Evolutionary conservation across 768 basidiomycete genomes (phyloP).

Genomic region (Tephrocybe sp.): DNA sequence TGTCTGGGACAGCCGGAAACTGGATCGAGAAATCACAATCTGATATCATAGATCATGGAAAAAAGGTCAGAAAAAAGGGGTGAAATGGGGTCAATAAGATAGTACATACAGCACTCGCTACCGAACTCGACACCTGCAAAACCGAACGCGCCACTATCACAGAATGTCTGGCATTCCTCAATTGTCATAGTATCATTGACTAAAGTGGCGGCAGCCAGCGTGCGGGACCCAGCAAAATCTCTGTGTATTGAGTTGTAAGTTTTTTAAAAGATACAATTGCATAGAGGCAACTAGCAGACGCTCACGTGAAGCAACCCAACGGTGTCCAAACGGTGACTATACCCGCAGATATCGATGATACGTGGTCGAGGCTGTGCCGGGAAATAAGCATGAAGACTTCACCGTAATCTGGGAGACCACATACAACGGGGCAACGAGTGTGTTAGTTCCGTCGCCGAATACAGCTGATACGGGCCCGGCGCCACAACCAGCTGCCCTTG

Average conservation of each 20-base stretch:
- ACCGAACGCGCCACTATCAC: conserved; percentile 2
- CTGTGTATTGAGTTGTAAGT: not conserved
- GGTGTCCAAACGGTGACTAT: conserved; percentile 3
- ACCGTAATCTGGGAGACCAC: not conserved
- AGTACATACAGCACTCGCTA: conserved; percentile 14
- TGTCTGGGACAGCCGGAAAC: conserved; percentile 4
- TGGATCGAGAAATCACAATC: conserved; percentile 13
- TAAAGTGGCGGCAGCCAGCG: not conserved
- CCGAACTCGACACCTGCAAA: conserved; percentile 15
- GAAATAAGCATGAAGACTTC: too few species aligned
- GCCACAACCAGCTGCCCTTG: conserved; percentile 3
- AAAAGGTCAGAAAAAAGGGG: not conserved
- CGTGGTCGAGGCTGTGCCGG: conserved; percentile 7
- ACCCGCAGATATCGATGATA: conserved; percentile 5
- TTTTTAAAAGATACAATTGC: not conserved
- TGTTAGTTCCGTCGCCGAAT: conserved; percentile 5
- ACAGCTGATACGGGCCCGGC: conserved; percentile 4
- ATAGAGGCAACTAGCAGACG: not conserved
- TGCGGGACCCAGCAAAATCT: conserved; percentile 11
- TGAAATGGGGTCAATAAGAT: not conserved
- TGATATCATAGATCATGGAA: not conserved
- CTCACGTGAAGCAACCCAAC: conserved; percentile 12
- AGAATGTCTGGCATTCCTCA: conserved; percentile 8
- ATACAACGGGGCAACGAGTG: conserved; percentile 8
- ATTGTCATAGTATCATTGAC: conserved; percentile 8